These are phyloP conservation scores for Malus fusca DNA, from an alignment of 306 rosid genomes.

Conservation along the genomic window DNA sequence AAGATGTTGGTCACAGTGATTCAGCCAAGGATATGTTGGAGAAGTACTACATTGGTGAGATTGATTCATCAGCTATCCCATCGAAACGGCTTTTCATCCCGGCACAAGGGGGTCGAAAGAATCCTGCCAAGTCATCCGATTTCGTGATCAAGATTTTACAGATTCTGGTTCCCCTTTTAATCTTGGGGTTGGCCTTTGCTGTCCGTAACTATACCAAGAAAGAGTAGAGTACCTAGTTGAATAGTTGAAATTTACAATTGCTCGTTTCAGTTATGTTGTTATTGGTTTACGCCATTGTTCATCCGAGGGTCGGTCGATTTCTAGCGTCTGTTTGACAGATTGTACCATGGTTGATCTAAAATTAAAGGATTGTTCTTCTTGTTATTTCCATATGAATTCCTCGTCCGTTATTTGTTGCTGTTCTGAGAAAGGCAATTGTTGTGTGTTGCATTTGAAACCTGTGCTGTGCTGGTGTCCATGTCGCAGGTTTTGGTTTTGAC, in stretches of 20 bases:
- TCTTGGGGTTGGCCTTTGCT: constrained; percentile 79
- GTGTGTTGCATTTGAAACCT: neutral
- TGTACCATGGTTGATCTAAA: neutral
- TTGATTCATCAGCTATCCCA: constrained; percentile 69
- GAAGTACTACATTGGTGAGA: constrained; percentile 74
- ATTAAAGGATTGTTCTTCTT: neutral
- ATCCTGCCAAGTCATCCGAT: constrained; percentile 67
- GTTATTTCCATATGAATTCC: neutral
- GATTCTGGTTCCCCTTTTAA: constrained; percentile 77
- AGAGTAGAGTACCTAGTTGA: constrained; percentile 19
- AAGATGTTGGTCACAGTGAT: constrained; percentile 97
- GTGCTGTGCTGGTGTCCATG: neutral
- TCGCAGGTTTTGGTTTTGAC: neutral
- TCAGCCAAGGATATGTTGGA: constrained; percentile 85
- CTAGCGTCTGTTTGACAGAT: neutral
- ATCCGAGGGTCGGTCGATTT: neutral
- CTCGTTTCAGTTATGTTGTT: neutral
- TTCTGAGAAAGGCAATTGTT: neutral
- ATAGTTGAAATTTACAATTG: constrained; percentile 17
- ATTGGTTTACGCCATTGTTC: neutral
- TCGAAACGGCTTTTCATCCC: constrained; percentile 39
- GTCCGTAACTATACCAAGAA: constrained; percentile 89
- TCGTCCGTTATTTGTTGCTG: neutral
- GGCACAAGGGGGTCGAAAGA: constrained; percentile 46
- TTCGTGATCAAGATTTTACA: constrained; percentile 78